A percentile compares a stretch with the other conserved stretches of the same genome.
Evolutionary conservation across 805 yeast genomes (phyloP).

Genomic region (Metschnikowia cerradonensis): DNA sequence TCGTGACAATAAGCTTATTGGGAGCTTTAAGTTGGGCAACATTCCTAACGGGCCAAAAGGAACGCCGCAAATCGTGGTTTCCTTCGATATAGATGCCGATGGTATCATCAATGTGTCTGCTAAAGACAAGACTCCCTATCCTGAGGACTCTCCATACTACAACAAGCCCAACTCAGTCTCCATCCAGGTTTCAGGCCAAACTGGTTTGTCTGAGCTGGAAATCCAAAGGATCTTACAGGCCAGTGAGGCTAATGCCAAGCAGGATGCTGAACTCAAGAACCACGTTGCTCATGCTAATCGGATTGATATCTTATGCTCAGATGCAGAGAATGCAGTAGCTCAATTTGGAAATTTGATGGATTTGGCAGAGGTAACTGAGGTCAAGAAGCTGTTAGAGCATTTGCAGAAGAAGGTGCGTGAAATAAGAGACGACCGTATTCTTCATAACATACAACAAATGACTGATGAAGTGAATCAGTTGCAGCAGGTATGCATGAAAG

Average conservation of each 20-base stretch:
- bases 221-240: conserved; percentile 60
- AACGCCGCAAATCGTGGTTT: conserved; percentile 71
- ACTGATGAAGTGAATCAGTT: conserved; percentile 35
- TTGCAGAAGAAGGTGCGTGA: conserved; percentile 31
- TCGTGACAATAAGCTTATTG: conserved; percentile 71
- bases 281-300: conserved; percentile 70
- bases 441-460: conserved; percentile 32
- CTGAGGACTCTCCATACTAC: conserved; percentile 30
- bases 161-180: conserved; percentile 51
- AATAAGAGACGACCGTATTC: conserved; percentile 25
- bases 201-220: conserved; percentile 66
- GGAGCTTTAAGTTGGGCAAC: conserved; percentile 66
- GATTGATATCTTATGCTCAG: conserved; percentile 76
- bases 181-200: conserved; percentile 44
- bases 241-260: conserved; percentile 58
- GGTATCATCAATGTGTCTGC: conserved; percentile 63
- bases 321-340: conserved; percentile 79
- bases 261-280: conserved; percentile 56
- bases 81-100: conserved; percentile 78
- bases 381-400: conserved; percentile 16
- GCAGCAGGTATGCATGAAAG: conserved; percentile 35
- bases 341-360: conserved; percentile 58
- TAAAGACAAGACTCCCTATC: conserved; percentile 46
- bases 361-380: conserved; percentile 42
- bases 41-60: conserved; percentile 79